phyloP scores from a whole-genome alignment of 2,329 filamentous ascomycete genomes.

The Fusarium xyrophilum region DNA sequence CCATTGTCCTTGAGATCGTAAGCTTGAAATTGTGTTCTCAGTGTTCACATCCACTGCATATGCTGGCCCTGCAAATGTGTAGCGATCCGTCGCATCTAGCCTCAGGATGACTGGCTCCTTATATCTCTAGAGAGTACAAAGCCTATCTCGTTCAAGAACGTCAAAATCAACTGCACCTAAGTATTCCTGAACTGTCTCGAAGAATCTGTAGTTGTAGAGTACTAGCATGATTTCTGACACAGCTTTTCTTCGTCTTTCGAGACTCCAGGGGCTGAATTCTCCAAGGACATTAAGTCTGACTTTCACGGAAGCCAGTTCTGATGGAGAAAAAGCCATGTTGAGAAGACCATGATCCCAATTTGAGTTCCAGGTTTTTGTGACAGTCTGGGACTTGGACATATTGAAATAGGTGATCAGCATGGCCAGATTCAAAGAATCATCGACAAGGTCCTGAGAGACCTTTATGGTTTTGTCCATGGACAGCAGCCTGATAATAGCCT shows the following conservation, averaged over 20 bases:
- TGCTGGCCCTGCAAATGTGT: not conserved
- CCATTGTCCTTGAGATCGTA: not conserved
- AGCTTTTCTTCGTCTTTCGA: not conserved
- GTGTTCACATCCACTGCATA: not conserved
- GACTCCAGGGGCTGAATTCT: constrained; percentile 2
- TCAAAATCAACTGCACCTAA: not conserved
- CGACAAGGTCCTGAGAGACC: not conserved
- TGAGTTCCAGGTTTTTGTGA: not conserved
- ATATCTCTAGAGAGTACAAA: not conserved
- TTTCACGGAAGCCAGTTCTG: not conserved
- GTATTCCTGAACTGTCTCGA: not conserved
- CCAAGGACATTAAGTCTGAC: not conserved
- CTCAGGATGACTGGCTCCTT: not conserved
- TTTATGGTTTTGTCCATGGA: not conserved
- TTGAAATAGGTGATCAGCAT: constrained; percentile 6
- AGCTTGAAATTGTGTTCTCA: not conserved
- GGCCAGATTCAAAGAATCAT: not conserved
- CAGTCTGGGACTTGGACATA: not conserved
- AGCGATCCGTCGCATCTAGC: not conserved
- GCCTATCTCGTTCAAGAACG: not conserved
- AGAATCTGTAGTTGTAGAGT: not conserved
- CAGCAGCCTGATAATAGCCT: not conserved
- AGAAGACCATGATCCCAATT: not conserved
- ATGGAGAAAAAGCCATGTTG: not conserved
- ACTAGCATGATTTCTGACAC: not conserved